Percentiles rank a stretch among this genome's conserved stretches.
phyloP scores from a whole-genome alignment of 2,329 filamentous ascomycete genomes.

The Hypoxylon sp. region DNA sequence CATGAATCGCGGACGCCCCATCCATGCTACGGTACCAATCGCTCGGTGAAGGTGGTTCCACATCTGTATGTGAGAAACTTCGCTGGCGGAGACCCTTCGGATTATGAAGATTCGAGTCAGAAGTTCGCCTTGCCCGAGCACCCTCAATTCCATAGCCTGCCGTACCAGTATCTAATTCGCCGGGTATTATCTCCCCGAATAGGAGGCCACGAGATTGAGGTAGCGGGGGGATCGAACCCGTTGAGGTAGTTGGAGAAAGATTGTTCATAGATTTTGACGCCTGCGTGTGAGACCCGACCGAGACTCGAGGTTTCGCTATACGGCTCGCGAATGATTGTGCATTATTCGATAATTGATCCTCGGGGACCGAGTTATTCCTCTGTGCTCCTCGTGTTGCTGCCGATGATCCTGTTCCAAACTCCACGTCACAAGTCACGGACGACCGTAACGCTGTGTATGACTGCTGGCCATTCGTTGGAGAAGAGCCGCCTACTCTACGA shows the following conservation, averaged over 20 bases:
- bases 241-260: conserved; percentile 55
- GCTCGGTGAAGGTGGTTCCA: conserved; percentile 74
- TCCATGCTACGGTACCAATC: conserved; percentile 58
- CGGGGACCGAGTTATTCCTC: conserved; percentile 63
- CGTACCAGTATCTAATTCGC: conserved; percentile 66
- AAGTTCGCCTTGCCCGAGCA: conserved; percentile 72
- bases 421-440: conserved; percentile 54
- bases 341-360: conserved; percentile 68
- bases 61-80: conserved; percentile 69
- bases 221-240: conserved; percentile 48
- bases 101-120: conserved; percentile 77
- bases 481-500: conserved; percentile 47
- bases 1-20: conserved; percentile 41
- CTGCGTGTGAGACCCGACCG: conserved; percentile 55
- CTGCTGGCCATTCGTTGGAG: conserved; percentile 55
- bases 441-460: conserved; percentile 61
- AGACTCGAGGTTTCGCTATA: conserved; percentile 66
- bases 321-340: conserved; percentile 73
- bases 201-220: conserved; percentile 67
- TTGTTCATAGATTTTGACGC: conserved; percentile 63
- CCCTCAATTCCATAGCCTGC: conserved; percentile 74
- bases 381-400: conserved; percentile 58
- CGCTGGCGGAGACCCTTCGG: conserved; percentile 64
- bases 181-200: conserved; percentile 81
- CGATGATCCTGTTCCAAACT: conserved; percentile 50